phyloP scores from a whole-genome alignment of 2,329 filamentous ascomycete genomes.

The Nothopassalora personata region DNA sequence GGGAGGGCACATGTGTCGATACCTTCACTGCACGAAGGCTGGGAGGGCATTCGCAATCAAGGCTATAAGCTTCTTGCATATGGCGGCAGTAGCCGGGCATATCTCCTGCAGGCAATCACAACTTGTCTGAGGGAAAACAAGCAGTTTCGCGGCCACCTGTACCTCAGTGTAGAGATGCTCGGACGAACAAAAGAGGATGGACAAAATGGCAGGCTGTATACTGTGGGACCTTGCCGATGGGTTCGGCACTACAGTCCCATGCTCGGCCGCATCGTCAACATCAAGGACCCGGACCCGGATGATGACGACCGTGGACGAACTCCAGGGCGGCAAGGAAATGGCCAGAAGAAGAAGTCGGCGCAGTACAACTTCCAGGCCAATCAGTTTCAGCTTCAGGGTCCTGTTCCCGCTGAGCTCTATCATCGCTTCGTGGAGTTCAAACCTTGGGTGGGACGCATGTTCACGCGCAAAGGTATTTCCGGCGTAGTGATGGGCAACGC shows the following conservation, averaged over 20 bases:
- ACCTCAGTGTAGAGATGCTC: constrained; percentile 70
- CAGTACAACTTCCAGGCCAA: constrained; percentile 81
- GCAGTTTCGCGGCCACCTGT: constrained; percentile 65
- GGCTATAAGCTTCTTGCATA: constrained; percentile 73
- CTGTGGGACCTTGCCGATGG: constrained; percentile 69
- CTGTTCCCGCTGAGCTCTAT: constrained; percentile 73
- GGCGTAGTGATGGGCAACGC: constrained; percentile 78
- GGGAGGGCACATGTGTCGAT: constrained; percentile 76
- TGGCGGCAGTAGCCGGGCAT: constrained; percentile 80
- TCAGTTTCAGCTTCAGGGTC: constrained; percentile 80
- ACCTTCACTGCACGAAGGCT: constrained; percentile 55
- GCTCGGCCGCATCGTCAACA: constrained; percentile 73
- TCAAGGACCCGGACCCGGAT: constrained; percentile 50
- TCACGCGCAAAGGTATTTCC: constrained; percentile 68
- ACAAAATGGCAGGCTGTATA: constrained; percentile 63
- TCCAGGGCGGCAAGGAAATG: not conserved
- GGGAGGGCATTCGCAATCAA: constrained; percentile 62
- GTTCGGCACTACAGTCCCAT: constrained; percentile 83
- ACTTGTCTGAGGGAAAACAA: constrained; percentile 56
- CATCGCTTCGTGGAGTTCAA: constrained; percentile 92
- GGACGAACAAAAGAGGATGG: constrained; percentile 63
- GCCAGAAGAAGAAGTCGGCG: constrained; percentile 51
- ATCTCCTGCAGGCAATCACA: constrained; percentile 64
- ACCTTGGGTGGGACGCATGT: constrained; percentile 85
- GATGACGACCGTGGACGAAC: constrained; percentile 9